A percentile compares a stretch with the other conserved stretches of the same genome.
phyloP scores from a whole-genome alignment of 2,329 filamentous ascomycete species.

The Fusarium sp. region DNA sequence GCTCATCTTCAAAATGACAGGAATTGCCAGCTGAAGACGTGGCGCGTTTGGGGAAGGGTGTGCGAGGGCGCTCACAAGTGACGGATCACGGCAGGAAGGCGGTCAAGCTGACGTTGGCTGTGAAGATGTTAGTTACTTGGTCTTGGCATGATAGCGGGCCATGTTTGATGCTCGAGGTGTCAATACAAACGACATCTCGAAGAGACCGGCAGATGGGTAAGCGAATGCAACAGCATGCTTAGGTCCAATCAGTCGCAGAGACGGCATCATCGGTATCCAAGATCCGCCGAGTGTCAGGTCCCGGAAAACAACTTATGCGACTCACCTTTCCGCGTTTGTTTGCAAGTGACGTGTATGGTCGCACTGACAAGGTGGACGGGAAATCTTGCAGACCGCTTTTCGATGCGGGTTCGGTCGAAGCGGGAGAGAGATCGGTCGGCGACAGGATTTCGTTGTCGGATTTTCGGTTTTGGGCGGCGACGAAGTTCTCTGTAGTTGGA shows the following conservation, averaged over 20 bases:
- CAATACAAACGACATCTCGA: constrained; percentile 1
- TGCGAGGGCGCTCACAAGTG: constrained; percentile 33
- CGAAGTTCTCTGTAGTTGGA: constrained; percentile 11
- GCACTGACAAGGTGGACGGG: constrained; percentile 19
- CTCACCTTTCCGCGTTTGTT: constrained; percentile 35
- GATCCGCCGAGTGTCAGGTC: constrained; percentile 13
- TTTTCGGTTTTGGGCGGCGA: constrained; percentile 4
- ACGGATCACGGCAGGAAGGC: constrained; percentile 38
- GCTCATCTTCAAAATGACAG: constrained; percentile 41
- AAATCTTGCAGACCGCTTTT: constrained; percentile 29
- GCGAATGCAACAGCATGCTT: constrained; percentile 8
- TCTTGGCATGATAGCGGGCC: neutral
- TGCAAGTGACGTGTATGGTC: constrained; percentile 34
- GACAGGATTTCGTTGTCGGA: constrained; percentile 32
- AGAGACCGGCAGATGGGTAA: constrained; percentile 11
- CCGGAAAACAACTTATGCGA: constrained; percentile 22
- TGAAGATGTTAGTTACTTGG: constrained; percentile 26
- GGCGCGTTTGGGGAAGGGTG: constrained; percentile 31
- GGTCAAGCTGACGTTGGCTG: constrained; percentile 36
- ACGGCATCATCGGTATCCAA: constrained; percentile 10
- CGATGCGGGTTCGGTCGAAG: constrained; percentile 6
- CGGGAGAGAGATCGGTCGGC: constrained; percentile 37
- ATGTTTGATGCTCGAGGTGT: constrained; percentile 6
- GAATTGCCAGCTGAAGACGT: constrained; percentile 27
- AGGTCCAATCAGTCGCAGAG: constrained; percentile 1